Conservation (phyloP, 2,329 filamentous ascomycete species). For the Fusarium stilboides region DNA sequence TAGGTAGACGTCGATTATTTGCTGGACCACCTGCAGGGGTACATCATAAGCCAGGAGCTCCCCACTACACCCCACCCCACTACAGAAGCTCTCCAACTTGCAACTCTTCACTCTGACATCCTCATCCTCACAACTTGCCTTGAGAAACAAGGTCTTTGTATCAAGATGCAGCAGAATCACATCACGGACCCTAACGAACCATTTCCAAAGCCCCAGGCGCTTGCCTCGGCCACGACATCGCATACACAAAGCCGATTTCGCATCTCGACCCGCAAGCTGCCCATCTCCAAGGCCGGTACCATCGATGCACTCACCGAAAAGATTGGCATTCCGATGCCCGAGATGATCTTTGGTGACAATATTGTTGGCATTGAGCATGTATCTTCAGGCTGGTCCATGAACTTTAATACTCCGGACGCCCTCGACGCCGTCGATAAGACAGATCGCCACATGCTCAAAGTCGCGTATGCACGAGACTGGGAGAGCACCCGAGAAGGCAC, state of each 20-base stretch:
- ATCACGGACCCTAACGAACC: conserved; percentile 63
- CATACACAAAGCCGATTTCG: conserved; percentile 77
- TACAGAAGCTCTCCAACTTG: conserved; percentile 14
- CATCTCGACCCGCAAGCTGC: conserved; percentile 88
- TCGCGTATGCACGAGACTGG: conserved; percentile 94
- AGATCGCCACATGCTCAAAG: conserved; percentile 89
- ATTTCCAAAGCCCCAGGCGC: conserved; percentile 67
- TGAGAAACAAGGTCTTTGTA: background rate
- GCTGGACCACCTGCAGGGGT: background rate
- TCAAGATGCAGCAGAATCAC: conserved; percentile 57
- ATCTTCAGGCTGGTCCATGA: conserved; percentile 82
- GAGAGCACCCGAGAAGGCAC: conserved; percentile 77
- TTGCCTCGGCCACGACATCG: conserved; percentile 68
- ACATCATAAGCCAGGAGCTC: conserved; percentile 4
- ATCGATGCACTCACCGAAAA: conserved; percentile 87
- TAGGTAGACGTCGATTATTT: no score
- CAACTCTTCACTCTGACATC: conserved; percentile 5
- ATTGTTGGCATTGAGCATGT: conserved; percentile 80
- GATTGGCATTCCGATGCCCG: conserved; percentile 89
- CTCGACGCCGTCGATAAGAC: conserved; percentile 96
- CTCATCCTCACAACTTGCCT: background rate
- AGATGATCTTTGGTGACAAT: conserved; percentile 99
- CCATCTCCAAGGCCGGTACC: conserved; percentile 91
- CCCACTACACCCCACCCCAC: conserved; percentile 13
- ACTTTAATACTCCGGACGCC: conserved; percentile 89